These are phyloP conservation scores for Rhizophagus prolifer DNA, from an alignment of 192 early-diverging fungal genomes.

Conservation along the genomic window DNA sequence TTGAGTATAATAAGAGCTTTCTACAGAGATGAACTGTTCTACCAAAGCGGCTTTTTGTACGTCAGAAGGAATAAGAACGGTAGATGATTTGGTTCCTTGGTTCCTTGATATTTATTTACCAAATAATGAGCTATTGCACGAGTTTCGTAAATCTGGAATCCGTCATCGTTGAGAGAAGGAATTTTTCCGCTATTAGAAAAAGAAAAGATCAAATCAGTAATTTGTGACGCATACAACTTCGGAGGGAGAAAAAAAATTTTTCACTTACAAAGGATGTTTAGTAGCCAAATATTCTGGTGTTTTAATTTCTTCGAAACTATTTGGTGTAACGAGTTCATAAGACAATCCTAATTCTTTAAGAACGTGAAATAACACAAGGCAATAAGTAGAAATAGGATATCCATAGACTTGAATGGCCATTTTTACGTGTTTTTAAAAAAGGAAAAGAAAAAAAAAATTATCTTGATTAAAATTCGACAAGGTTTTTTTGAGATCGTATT, in stretches of 20 bases:
- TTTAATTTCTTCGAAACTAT: conserved; percentile 30
- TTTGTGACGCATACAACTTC: too few species aligned
- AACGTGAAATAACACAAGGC: conserved; percentile 30
- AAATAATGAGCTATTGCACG: conserved; percentile 44
- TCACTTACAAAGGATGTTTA: conserved; percentile 39
- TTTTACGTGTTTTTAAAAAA: too few species aligned
- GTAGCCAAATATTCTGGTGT: conserved; percentile 30
- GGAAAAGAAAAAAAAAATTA: too few species aligned
- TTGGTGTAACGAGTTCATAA: conserved; percentile 32
- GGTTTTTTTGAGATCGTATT: too few species aligned
- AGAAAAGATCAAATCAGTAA: background rate
- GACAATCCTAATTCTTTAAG: conserved; percentile 38
- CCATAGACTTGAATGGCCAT: conserved; percentile 34
- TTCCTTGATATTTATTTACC: background rate
- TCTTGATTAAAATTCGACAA: background rate
- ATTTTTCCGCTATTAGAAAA: conserved; percentile 32
- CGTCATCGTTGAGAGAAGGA: conserved; percentile 42
- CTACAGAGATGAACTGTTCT: conserved; percentile 38
- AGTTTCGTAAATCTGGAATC: conserved; percentile 38
- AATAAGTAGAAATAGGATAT: conserved; percentile 27
- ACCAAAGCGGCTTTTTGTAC: conserved; percentile 30
- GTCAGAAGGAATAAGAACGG: conserved; percentile 34
- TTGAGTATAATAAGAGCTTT: conserved; percentile 8
- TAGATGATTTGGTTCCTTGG: background rate
- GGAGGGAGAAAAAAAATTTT: too few species aligned